phyloP scores from a whole-genome alignment of 2,329 filamentous ascomycete species.

The Colletotrichum neosansevieriae region DNA sequence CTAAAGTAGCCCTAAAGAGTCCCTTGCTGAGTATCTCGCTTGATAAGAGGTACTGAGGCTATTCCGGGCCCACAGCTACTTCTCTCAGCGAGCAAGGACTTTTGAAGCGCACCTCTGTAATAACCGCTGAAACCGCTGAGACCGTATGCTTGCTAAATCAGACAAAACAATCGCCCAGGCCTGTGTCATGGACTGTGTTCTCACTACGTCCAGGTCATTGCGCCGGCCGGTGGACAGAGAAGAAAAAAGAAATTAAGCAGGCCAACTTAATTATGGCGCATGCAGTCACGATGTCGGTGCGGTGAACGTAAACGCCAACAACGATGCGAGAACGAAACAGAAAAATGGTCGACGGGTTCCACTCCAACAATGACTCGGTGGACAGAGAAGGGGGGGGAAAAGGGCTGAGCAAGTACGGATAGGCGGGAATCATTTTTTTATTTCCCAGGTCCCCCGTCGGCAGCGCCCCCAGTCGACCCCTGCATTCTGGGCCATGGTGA shows the following conservation, averaged over 20 bases:
- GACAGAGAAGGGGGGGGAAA: background rate
- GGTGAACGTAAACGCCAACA: background rate
- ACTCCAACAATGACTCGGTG: slow-evolving; percentile 2
- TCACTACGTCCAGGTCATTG: background rate
- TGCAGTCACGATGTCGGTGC: background rate
- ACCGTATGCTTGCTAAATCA: too few relatives aligned
- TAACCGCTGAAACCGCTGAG: too few relatives aligned
- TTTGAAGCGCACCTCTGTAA: too few relatives aligned
- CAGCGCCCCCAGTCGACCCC: background rate
- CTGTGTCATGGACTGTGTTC: background rate
- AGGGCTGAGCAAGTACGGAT: background rate
- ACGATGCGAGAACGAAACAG: background rate
- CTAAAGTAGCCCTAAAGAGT: too few relatives aligned
- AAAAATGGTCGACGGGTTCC: background rate
- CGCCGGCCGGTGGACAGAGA: background rate
- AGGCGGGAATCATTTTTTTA: background rate
- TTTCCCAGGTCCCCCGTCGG: slow-evolving; percentile 1
- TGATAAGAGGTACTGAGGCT: too few relatives aligned
- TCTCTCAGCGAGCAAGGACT: too few relatives aligned
- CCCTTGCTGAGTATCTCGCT: too few relatives aligned
- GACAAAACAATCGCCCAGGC: too few relatives aligned
- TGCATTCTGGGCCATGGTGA: background rate
- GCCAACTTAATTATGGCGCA: too few relatives aligned
- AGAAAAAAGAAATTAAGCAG: too few relatives aligned
- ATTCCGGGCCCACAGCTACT: too few relatives aligned